Evolutionary conservation across 2,329 filamentous ascomycete genomes (phyloP), one percentile per base, ranked within the genome.

Genomic region (Fonsecaea pedrosoi): DNA sequence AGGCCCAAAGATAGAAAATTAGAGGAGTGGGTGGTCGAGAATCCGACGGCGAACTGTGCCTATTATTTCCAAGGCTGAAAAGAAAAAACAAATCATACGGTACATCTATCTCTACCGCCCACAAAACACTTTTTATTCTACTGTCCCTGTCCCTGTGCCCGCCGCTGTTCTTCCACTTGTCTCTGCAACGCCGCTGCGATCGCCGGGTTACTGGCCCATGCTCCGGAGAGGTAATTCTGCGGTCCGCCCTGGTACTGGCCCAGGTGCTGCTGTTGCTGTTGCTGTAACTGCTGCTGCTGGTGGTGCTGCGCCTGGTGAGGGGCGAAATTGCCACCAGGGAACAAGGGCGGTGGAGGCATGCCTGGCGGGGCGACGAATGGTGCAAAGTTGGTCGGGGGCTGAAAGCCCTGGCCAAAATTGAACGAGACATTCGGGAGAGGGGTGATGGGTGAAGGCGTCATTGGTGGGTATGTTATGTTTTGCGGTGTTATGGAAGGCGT

Each of bases 261-360:
- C 40, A 30, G 15, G 25, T 55, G 48, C n/a, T 64, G 25, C 25
- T 25, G 25, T 3, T 25, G 25, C 2, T 25, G 25, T 2, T 25
- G 25, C 25, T 25, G 25, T n/a, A 21, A 21, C 21, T 55, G 48
- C n/a, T 64, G 25, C 25, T 25, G 25, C 25, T 25, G 25, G 21
- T 25, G 21, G 21, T 25, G 21, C 21, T 25, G 21, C 21, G 21
- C 21, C 21, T 25, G 21, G 25, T 79, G 78, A 54, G 77, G 75
- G 57, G 73, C 75, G 70, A 48, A 75, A 70, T 45, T 75, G 73
- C 2, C 72, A 37, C 30, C 57, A 9, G 21, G 64, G 13, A 59
- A 66, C 15, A 58, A 13, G 0, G 60, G 21, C 12, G 63, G 55
- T 3, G 54, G 54, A 35, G 37, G 15, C n/a, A 65, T 13, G 25